phyloP scores from a whole-genome alignment of 1,139 yeast genomes.

The Taiozyma sp. region DNA sequence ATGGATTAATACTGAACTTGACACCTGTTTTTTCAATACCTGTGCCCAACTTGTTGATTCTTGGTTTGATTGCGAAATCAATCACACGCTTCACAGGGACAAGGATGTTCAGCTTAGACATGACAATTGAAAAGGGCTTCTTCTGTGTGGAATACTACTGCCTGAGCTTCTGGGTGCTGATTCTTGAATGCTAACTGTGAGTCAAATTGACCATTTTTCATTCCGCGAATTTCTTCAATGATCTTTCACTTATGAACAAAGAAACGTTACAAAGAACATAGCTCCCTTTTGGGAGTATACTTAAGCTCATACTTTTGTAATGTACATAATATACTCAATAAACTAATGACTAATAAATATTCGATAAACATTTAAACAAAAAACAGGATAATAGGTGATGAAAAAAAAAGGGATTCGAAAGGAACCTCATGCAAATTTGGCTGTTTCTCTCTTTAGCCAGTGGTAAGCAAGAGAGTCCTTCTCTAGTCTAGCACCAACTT shows the following conservation, averaged over 20 bases:
- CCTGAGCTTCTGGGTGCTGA: neutral
- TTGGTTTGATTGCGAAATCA: constrained; percentile 89
- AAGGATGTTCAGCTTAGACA: constrained; percentile 43
- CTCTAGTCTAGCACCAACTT: constrained; percentile 41
- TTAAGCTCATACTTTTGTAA: neutral
- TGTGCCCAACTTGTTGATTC: constrained; percentile 80
- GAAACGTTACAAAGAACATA: no score
- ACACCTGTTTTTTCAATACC: constrained; percentile 90
- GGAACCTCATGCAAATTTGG: constrained; percentile 7
- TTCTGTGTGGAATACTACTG: no score
- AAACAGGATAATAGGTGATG: neutral
- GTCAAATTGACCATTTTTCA: neutral
- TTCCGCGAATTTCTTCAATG: neutral
- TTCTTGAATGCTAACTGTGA: neutral
- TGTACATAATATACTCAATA: neutral
- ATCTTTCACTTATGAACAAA: no score
- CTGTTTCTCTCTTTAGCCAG: constrained; percentile 78
- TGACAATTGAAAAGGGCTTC: neutral
- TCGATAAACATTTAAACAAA: neutral
- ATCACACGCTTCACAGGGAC: constrained; percentile 95
- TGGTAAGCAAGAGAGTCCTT: constrained; percentile 49
- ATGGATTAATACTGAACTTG: constrained; percentile 91
- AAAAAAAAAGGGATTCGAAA: neutral
- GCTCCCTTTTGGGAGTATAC: no score
- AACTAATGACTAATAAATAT: neutral